These are phyloP conservation scores for Aureococcus anophagefferens DNA, from an alignment of 108 stramenopile species.

Conservation along the genomic window DNA sequence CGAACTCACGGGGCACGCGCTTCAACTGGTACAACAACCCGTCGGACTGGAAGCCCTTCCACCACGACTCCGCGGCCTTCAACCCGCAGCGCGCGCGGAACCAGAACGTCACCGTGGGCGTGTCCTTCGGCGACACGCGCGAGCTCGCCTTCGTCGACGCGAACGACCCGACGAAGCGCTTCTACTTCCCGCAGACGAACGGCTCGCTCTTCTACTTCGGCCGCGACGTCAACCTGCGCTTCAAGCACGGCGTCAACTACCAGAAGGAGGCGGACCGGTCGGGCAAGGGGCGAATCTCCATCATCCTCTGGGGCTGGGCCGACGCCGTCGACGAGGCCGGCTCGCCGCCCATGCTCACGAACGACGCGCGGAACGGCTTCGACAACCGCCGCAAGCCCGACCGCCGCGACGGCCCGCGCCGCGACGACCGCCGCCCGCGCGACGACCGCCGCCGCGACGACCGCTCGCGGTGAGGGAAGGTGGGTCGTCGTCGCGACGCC, in stretches of 20 bases:
- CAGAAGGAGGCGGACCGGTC: conserved; percentile 40
- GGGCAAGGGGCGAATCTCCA: conserved; percentile 63
- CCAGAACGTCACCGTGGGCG: conserved; percentile 77
- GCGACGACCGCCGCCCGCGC: too few relatives aligned
- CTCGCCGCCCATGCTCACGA: conserved; percentile 51
- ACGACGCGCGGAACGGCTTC: not conserved
- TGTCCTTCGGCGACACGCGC: conserved; percentile 61
- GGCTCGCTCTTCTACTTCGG: conserved; percentile 73
- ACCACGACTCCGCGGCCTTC: conserved; percentile 79
- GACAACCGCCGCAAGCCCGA: too few relatives aligned
- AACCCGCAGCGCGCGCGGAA: conserved; percentile 61
- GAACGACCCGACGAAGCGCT: conserved; percentile 19
- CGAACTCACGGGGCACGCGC: conserved; percentile 44
- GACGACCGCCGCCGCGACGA: too few relatives aligned
- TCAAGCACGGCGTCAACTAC: conserved; percentile 61
- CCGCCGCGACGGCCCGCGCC: too few relatives aligned
- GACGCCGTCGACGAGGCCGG: conserved; percentile 58
- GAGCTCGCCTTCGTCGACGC: conserved; percentile 69
- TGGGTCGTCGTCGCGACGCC: too few relatives aligned
- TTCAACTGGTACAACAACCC: conserved; percentile 78
- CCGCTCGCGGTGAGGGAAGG: too few relatives aligned
- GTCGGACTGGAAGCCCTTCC: conserved; percentile 76
- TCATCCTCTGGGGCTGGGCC: conserved; percentile 71
- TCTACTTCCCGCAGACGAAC: conserved; percentile 80
- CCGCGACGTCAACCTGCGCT: conserved; percentile 63